Percentiles rank a stretch among this genome's conserved stretches.
Conservation (phyloP, 345 rosid genomes). For the Brassica cretica region DNA sequence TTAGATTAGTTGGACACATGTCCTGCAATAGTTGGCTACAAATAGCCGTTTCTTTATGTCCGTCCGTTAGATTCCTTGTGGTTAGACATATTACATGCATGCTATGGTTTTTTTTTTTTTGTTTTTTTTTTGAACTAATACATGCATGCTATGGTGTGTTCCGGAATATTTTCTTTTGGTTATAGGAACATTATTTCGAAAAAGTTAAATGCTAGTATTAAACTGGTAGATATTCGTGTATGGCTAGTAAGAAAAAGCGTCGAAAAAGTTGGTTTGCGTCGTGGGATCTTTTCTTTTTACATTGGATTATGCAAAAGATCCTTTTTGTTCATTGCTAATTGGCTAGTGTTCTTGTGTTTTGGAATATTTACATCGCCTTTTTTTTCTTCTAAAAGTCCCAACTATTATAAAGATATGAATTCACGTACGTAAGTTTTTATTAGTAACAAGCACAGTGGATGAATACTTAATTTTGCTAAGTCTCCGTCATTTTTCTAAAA, state of each 20-base stretch:
- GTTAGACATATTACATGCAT: constrained; percentile 22
- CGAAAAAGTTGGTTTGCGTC: constrained; percentile 27
- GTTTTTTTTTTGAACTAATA: no score
- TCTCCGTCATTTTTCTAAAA: neutral
- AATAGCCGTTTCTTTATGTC: constrained; percentile 23
- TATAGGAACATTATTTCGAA: constrained; percentile 1
- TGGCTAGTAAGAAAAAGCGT: constrained; percentile 24
- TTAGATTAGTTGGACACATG: constrained; percentile 25
- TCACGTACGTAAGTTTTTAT: neutral
- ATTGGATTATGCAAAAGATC: constrained; percentile 36
- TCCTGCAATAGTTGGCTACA: neutral
- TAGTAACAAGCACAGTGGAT: neutral
- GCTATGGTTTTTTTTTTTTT: no score
- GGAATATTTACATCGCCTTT: neutral
- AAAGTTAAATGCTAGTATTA: neutral
- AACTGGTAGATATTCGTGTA: constrained; percentile 5
- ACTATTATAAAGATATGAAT: neutral
- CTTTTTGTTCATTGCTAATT: constrained; percentile 1
- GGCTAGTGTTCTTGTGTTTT: constrained; percentile 5
- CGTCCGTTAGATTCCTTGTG: constrained; percentile 37
- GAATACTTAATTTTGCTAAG: neutral
- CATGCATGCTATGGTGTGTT: constrained; percentile 27
- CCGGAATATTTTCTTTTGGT: constrained; percentile 19
- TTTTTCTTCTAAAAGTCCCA: neutral
- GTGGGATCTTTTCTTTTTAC: constrained; percentile 46